Evolutionary conservation across 768 basidiomycete genomes (phyloP).

Genomic region (Royoungia palumana): DNA sequence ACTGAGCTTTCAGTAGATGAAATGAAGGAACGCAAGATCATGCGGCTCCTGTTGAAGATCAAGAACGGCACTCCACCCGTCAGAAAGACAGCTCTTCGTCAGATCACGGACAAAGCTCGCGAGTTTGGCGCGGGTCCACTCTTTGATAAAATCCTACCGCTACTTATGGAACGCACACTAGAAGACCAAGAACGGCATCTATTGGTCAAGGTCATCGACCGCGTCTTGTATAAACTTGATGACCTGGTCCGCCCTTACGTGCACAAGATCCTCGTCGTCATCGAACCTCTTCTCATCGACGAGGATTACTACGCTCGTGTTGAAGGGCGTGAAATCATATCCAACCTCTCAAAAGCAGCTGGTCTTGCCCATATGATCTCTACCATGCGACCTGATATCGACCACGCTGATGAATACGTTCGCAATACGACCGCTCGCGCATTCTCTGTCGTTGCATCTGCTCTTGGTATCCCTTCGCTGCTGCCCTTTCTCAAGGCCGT

Average conservation of each 20-base stretch:
- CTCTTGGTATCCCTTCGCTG: constrained; percentile 94
- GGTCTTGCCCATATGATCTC: constrained; percentile 99
- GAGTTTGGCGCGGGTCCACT: constrained; percentile 97
- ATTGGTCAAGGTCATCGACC: constrained; percentile 98
- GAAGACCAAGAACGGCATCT: constrained; percentile 99
- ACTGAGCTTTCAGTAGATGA: constrained; percentile 90
- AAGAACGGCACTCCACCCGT: constrained; percentile 99
- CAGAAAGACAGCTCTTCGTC: constrained; percentile 93
- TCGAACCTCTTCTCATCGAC: constrained; percentile 97
- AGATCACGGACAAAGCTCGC: constrained; percentile 98
- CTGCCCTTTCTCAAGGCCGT: constrained; percentile 98
- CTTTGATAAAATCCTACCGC: constrained; percentile 96
- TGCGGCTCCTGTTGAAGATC: constrained; percentile 96
- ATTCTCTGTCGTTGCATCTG: constrained; percentile 98
- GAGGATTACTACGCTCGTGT: constrained; percentile 97
- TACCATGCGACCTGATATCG: constrained; percentile 99
- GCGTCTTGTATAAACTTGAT: constrained; percentile 97
- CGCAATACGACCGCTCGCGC: constrained; percentile 99
- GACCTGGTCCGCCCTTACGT: constrained; percentile 98
- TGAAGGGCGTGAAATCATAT: constrained; percentile 98
- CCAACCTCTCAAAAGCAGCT: constrained; percentile 96
- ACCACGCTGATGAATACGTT: constrained; percentile 98
- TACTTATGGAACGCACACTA: constrained; percentile 96
- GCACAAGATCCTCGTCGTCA: constrained; percentile 99
- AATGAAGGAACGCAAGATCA: constrained; percentile 99